Evolutionary conservation across 495 filamentous ascomycete species (phyloP), one percentile per base, ranked within the genome.

Genomic region (Thozetella sp.): DNA sequence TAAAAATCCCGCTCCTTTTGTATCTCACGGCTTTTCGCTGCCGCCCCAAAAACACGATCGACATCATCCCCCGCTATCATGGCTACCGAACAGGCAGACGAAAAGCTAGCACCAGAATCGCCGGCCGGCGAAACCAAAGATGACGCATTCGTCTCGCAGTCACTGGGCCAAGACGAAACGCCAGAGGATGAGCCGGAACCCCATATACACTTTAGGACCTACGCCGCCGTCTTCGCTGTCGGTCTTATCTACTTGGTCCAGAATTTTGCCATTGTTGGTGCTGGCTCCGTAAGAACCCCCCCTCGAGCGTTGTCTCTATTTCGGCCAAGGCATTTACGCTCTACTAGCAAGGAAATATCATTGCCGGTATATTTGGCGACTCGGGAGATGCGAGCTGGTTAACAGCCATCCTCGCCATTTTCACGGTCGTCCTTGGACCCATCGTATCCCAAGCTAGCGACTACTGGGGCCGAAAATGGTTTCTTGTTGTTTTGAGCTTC

Each of bases 401-500:
- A 51, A 55, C 65, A 10, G 55, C 65, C 2, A 27, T 60, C 46
- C 57, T 74, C 51, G 61, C 65, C 51, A 73, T 76, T 48, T 40
- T 74, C 13, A 71, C 69, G 1, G 64, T 67, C 19, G 68, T 72
- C 15, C 58, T 72, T 3, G 60, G 65, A 11, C 69, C 71, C 34
- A 63, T 66, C 46, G 59, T 72, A 10, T 69, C 71, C 2, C 74
- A 77, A 50, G 72, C 72, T 0, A 65, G 69, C 40, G 74, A 77
- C 50, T 73, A 72, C 55, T 77, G 74, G 74, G 68, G 71, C 2
- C 67, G 74, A 3, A 67, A 67, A 59, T 73, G 60, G 59, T 68
- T 74, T 37, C 62, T 77, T 23, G 66, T 77, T 22, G 54, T 68
- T 50, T 60, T 68, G 9, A 73, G 65, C 27, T 43, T 67, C 11